Percentiles rank a stretch among this genome's conserved stretches.
Evolutionary conservation across 78 protist genomes (phyloP).

Genomic region (Dictyostelium discoideum): dicty_2.7 NC_007091.3:181001-181500

Average conservation of each 20-base stretch:
- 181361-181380: neutral
- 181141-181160: neutral
- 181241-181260: neutral
- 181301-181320: too few relatives aligned
- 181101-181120: neutral
- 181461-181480: neutral
- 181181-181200: neutral
- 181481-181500: neutral
- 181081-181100: neutral
- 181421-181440: neutral
- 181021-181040: neutral
- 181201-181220: neutral
- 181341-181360: neutral
- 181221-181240: neutral
- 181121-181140: neutral
- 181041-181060: slow-evolving; percentile 1
- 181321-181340: too few relatives aligned
- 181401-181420: neutral
- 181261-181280: neutral
- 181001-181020: neutral
- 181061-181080: neutral
- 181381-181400: neutral
- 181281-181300: neutral
- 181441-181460: neutral
- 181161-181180: neutral